Base-by-base conservation (phyloP, 352 stramenopile genomes). In the Globisporangium cystogenes region DNA sequence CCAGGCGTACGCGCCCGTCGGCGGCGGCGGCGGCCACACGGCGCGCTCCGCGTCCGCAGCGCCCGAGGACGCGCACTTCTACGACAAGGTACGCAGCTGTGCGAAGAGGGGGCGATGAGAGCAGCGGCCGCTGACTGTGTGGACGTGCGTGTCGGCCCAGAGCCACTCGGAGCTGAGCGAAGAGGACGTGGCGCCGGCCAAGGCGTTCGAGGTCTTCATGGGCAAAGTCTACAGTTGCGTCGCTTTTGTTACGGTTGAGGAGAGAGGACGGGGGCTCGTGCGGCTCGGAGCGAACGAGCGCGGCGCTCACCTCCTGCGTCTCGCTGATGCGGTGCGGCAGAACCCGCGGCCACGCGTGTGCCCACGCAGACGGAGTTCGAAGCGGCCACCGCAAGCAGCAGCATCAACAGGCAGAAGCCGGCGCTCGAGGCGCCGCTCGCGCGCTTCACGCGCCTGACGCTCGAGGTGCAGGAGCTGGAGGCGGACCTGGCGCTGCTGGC, bases 191-290 rank as follows among this genome's bases (percentile, higher is more conserved):
- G 55, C 68, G 18, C 71, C 75, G 12, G 70, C 61, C 11, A 63
- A 80, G 53, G 80, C 80, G 24, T 90, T 90, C 21, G 80, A 88
- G 48, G 80, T 73, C 6, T 90, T 90, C 49, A 90, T 90, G 80
- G 80, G 80, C 62, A 90, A 88, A 70, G 67, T 90, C 36, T 90
- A 90, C 67, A 88, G 80, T 90, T 46, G 59, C 23, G 24, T 48
- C 43, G 5, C 26, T 12, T 0, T 12, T 31, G 20, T n/a, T 39
- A 27, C 8, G 2, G 26, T 6, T 29, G 26, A 29, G 26, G n/a
- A n/a, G n/a, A n/a, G n/a, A n/a, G n/a, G n/a, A n/a, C n/a, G n/a
- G 26, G 26, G 26, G 26, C 26, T 29, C 26, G 26, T 6, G 26
- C 26, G n/a, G n/a, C n/a, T n/a, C n/a, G n/a, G n/a, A n/a, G n/a